Evolutionary conservation across 345 rosid genomes (phyloP).

Genomic region (Corymbia maculata): DNA sequence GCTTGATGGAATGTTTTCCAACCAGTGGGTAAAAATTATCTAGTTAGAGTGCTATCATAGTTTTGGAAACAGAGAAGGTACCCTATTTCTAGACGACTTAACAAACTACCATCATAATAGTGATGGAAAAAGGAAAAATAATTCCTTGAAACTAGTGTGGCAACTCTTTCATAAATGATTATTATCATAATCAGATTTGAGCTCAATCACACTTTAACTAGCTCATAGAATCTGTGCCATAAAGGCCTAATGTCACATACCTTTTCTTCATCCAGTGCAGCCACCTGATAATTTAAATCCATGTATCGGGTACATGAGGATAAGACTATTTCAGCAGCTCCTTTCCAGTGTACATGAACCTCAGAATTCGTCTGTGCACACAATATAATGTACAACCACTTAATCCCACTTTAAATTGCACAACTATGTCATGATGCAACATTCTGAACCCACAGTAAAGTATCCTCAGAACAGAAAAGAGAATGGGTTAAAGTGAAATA

Average conservation of each 20-base stretch:
- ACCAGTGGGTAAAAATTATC: background rate
- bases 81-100: background rate
- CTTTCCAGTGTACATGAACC: slow-evolving; percentile 40
- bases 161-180: background rate
- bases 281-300: slow-evolving; percentile 9
- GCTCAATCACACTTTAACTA: background rate
- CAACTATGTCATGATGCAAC: background rate
- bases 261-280: background rate
- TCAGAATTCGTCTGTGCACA: background rate
- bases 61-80: background rate
- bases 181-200: background rate
- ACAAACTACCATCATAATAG: background rate
- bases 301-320: slow-evolving; percentile 23
- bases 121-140: background rate
- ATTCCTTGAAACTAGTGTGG: background rate
- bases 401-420: background rate
- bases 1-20: background rate
- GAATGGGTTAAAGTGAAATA: background rate
- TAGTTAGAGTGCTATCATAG: background rate
- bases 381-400: background rate
- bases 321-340: slow-evolving; percentile 47
- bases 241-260: background rate
- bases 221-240: background rate
- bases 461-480: background rate
- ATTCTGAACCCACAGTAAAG: background rate